Base-by-base conservation (phyloP, 2,329 filamentous ascomycete genomes). In the Fusarium multiceps region DNA sequence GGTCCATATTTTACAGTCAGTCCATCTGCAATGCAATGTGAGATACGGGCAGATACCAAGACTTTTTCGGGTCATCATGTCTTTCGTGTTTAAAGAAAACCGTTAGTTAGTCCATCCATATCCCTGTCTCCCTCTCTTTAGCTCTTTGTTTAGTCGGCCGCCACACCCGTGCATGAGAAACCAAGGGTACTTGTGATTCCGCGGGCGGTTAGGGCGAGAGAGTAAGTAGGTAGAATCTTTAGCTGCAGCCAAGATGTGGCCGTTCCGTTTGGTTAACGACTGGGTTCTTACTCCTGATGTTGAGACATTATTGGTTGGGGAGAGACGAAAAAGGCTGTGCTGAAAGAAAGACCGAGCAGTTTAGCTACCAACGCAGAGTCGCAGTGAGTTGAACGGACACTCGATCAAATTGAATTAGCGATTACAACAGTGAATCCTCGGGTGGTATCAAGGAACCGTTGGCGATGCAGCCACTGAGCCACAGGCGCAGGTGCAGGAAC, bases 121-220 rank as follows among this genome's bases (percentile, higher is more conserved):
- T 16, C 49, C 49, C 40, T 27, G 49, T 51, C 41, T 43, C 34
- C 16, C 14, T 41, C 37, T 40, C 25, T 40, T 51, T 20, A 27
- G 23, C 6, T 23, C 21, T 32, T 40, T 23, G 48, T 51, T 20
- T 51, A 48, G 46, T 53, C 46, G 41, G 42, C 55, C 63, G 63
- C 61, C 54, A 66, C 54, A 66, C 41, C 47, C 41, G 54, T 47
- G 30, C 51, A 55, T 25, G 49, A 37, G 27, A 25, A 41, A n/a
- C 34, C 28, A n/a, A 23, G 48, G 30, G 51, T 64, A 59, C 59
- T 50, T 28, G 5, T 7, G 27, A 25, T n/a, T 46, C 27, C 6
- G 40, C 37, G n/a, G 30, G 37, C 23, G 20, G 49, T n/a, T 55
- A 43, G 11, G 23, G 21, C 20, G 23, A 37, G 10, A 9, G 34